Conservation (phyloP, 78 protist genomes). For the Bigelowiella natans region DNA sequence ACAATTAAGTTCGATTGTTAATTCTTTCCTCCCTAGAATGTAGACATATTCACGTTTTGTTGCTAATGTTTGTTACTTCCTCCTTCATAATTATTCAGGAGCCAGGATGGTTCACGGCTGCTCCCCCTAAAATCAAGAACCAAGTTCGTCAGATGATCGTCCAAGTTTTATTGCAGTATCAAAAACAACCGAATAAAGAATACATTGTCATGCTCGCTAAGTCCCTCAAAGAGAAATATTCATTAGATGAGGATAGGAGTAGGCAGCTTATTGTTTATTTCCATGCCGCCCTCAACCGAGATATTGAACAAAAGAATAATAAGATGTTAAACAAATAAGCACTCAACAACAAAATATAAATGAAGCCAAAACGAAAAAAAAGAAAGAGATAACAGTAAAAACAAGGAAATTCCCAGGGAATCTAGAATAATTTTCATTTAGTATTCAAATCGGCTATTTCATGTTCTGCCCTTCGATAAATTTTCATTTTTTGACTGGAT, state of each 20-base stretch:
- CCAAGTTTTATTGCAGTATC: background rate
- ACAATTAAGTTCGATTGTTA: too few relatives aligned
- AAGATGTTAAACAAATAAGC: too few relatives aligned
- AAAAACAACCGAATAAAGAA: background rate
- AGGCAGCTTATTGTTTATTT: background rate
- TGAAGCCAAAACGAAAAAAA: too few relatives aligned
- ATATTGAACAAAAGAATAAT: too few relatives aligned
- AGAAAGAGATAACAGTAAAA: too few relatives aligned
- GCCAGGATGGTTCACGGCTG: background rate
- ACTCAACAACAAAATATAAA: too few relatives aligned
- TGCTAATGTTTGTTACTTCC: background rate
- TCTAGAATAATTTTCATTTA: too few relatives aligned
- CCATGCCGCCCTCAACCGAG: too few relatives aligned
- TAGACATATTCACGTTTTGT: background rate
- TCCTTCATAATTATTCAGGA: background rate
- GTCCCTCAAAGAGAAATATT: background rate
- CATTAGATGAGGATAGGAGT: background rate
- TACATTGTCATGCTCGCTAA: background rate
- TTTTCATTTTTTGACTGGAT: too few relatives aligned
- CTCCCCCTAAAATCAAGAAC: background rate
- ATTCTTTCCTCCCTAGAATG: background rate
- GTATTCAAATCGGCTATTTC: too few relatives aligned
- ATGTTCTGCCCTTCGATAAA: too few relatives aligned
- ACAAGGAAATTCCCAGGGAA: too few relatives aligned
- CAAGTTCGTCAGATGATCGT: background rate